These are phyloP conservation scores for Dictyostelium capitatum DNA, from an alignment of 78 protist species.

Conservation along the genomic window DNA sequence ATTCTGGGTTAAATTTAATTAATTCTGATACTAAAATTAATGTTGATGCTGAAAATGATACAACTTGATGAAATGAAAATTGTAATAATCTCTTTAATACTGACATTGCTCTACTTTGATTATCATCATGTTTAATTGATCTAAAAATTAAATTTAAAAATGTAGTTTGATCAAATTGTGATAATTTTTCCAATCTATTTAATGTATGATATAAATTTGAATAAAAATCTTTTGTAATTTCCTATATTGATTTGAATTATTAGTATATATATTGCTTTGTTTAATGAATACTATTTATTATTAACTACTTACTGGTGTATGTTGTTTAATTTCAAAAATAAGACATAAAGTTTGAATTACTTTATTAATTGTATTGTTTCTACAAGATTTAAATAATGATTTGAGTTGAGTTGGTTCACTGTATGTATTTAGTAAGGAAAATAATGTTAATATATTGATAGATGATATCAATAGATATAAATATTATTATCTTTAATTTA, in stretches of 20 bases:
- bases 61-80: conserved; percentile 46
- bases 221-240: conserved; percentile 38
- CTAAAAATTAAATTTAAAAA: conserved; percentile 44
- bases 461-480: too few relatives aligned
- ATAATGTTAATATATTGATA: too few relatives aligned
- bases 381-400: conserved; percentile 26
- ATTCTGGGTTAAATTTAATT: conserved; percentile 11
- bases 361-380: conserved; percentile 40
- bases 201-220: conserved; percentile 26
- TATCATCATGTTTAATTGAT: conserved; percentile 44
- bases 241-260: background rate
- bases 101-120: conserved; percentile 28
- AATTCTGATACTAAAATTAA: conserved; percentile 44
- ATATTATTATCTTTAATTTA: background rate
- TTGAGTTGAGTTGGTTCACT: conserved; percentile 19
- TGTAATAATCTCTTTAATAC: conserved; percentile 61
- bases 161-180: conserved; percentile 72
- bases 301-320: conserved; percentile 21
- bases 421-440: too few relatives aligned
- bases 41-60: conserved; percentile 23
- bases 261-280: too few relatives aligned
- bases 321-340: conserved; percentile 45
- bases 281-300: too few relatives aligned
- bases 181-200: conserved; percentile 23
- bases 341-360: conserved; percentile 56